phyloP scores from a whole-genome alignment of 306 rosid genomes.

The Sesbania bispinosa region DNA sequence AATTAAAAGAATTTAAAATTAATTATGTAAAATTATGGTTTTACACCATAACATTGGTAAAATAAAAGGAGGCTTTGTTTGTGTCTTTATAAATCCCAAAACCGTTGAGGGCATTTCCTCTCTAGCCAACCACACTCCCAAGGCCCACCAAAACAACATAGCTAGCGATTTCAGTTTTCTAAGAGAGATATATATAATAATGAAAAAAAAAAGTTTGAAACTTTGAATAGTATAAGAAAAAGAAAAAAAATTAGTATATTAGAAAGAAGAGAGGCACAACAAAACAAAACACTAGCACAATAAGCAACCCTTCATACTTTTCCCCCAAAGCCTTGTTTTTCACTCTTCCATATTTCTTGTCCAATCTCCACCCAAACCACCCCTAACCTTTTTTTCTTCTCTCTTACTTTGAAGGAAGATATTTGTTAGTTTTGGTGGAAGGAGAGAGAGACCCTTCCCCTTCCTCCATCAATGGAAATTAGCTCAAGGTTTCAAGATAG shows the following conservation, averaged over 20 bases:
- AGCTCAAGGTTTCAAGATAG: slow-evolving; percentile 54
- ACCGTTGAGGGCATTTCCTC: slow-evolving; percentile 28
- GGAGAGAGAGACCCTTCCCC: background rate
- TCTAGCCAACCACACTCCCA: slow-evolving; percentile 28
- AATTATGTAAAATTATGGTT: too few species aligned
- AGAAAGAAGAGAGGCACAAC: slow-evolving; percentile 30
- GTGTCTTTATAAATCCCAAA: slow-evolving; percentile 22
- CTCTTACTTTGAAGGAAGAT: background rate
- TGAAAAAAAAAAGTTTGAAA: background rate
- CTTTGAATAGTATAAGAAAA: slow-evolving; percentile 7
- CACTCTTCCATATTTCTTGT: slow-evolving; percentile 35
- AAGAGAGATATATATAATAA: background rate
- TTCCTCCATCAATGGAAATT: slow-evolving; percentile 60
- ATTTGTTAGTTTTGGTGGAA: background rate
- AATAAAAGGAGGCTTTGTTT: too few species aligned
- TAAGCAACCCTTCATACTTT: slow-evolving; percentile 21
- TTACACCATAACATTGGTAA: too few species aligned
- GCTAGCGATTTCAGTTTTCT: background rate
- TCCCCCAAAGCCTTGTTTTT: slow-evolving; percentile 50
- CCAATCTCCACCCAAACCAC: slow-evolving; percentile 41
- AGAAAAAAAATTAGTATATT: slow-evolving; percentile 27
- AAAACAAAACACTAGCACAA: slow-evolving; percentile 44
- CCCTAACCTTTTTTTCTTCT: slow-evolving; percentile 1
- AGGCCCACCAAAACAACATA: slow-evolving; percentile 1
- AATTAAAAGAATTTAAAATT: too few species aligned